These are phyloP conservation scores for Lumnitzera littorea DNA, from an alignment of 345 rosid species.

Conservation along the genomic window DNA sequence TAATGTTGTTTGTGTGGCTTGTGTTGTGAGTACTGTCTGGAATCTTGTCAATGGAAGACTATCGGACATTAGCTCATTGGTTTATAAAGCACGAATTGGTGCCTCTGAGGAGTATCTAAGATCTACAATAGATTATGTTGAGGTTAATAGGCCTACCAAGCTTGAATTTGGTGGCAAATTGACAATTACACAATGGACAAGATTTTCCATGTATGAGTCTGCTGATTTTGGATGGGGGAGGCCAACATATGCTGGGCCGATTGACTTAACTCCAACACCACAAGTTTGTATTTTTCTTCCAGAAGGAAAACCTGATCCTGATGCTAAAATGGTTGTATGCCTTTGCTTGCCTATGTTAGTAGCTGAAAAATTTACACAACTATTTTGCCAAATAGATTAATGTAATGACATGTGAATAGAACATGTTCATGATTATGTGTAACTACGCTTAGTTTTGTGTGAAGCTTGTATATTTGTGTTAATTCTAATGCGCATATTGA, in stretches of 20 bases:
- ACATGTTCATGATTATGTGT: background rate
- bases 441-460: too few species aligned
- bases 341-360: slow-evolving; percentile 81
- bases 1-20: slow-evolving; percentile 74
- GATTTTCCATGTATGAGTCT: slow-evolving; percentile 65
- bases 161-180: slow-evolving; percentile 86
- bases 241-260: slow-evolving; percentile 76
- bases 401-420: background rate
- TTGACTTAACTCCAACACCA: slow-evolving; percentile 85
- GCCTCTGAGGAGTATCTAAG: slow-evolving; percentile 70
- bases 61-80: slow-evolving; percentile 40
- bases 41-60: slow-evolving; percentile 45
- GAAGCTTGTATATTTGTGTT: too few species aligned
- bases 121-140: slow-evolving; percentile 63
- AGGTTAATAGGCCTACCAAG: slow-evolving; percentile 57
- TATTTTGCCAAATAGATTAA: slow-evolving; percentile 30
- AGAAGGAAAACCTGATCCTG: slow-evolving; percentile 43
- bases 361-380: slow-evolving; percentile 33
- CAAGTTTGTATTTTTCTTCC: slow-evolving; percentile 87
- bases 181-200: slow-evolving; percentile 91
- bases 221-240: slow-evolving; percentile 94
- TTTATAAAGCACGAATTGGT: slow-evolving; percentile 53
- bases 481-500: too few species aligned
- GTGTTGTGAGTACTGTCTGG: slow-evolving; percentile 51
- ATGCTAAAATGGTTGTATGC: slow-evolving; percentile 57